These are phyloP conservation scores for Haplosporangium sp. DNA, from an alignment of 371 early-diverging fungal species.

Conservation along the genomic window DNA sequence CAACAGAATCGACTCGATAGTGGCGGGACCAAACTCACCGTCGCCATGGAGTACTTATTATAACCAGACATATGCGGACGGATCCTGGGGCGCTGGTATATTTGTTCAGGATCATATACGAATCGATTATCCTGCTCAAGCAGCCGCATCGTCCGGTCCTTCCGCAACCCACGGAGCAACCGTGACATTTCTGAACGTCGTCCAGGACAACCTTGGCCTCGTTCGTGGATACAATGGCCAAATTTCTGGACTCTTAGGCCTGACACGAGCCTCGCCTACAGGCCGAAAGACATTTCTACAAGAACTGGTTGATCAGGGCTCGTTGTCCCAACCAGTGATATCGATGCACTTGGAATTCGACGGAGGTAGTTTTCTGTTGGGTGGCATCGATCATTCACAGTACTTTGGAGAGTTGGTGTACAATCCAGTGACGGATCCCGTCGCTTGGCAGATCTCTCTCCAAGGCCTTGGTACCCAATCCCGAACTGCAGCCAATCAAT, in stretches of 20 bases:
- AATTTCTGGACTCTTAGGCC: conserved; percentile 31
- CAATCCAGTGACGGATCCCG: conserved; percentile 36
- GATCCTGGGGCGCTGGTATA: conserved; percentile 38
- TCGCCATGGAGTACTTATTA: conserved; percentile 3
- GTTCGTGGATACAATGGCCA: conserved; percentile 25
- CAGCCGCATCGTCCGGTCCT: neutral
- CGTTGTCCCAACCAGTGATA: conserved; percentile 15
- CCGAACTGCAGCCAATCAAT: neutral
- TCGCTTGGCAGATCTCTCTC: conserved; percentile 35
- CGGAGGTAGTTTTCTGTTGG: conserved; percentile 25
- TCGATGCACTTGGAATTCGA: conserved; percentile 31
- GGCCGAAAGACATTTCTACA: conserved; percentile 38
- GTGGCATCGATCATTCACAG: conserved; percentile 20
- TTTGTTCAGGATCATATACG: conserved; percentile 37
- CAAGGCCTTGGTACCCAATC: conserved; percentile 22
- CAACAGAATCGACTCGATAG: too few species aligned
- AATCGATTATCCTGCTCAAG: conserved; percentile 15
- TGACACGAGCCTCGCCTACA: conserved; percentile 28
- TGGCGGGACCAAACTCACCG: neutral
- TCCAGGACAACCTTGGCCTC: conserved; percentile 30
- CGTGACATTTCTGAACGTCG: conserved; percentile 27
- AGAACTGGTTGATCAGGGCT: conserved; percentile 27
- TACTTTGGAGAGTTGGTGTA: conserved; percentile 20
- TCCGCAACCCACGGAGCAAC: conserved; percentile 2
- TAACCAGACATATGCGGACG: conserved; percentile 40